Percentiles rank a stretch among this genome's conserved stretches.
phyloP scores from a whole-genome alignment of 306 rosid genomes.

The Geum urbanum region DNA sequence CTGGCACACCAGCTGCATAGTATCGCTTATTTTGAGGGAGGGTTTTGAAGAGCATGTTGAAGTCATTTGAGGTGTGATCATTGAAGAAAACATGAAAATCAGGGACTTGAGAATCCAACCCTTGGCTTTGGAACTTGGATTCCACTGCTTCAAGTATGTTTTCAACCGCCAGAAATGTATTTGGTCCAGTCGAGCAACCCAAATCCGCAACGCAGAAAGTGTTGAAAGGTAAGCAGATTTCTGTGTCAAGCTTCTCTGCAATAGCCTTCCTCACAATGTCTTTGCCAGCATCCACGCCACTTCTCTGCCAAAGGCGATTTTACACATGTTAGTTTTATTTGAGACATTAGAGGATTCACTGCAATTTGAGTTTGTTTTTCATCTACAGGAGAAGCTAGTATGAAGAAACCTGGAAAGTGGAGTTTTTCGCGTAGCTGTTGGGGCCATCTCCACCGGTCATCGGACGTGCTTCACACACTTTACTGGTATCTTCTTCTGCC shows the following conservation, averaged over 20 bases:
- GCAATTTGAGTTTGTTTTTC: not conserved
- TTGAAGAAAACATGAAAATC: constrained; percentile 37
- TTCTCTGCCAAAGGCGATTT: constrained; percentile 4
- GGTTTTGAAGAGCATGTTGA: constrained; percentile 33
- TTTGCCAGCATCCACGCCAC: not conserved
- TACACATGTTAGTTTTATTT: not conserved
- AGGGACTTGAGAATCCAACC: not conserved
- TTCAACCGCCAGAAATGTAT: constrained; percentile 32
- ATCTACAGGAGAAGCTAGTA: no score
- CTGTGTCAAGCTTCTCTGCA: constrained; percentile 21
- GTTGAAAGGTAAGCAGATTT: constrained; percentile 2
- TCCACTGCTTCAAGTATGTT: constrained; percentile 29
- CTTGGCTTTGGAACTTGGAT: not conserved
- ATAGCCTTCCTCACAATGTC: constrained; percentile 19
- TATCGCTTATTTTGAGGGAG: constrained; percentile 23
- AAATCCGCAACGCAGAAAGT: constrained; percentile 34
- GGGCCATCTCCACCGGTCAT: constrained; percentile 1
- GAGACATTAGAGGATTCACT: no score
- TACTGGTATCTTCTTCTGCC: not conserved
- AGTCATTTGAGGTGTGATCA: constrained; percentile 38
- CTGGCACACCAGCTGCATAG: constrained; percentile 31
- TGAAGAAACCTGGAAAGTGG: constrained; percentile 6
- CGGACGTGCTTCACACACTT: not conserved
- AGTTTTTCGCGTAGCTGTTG: constrained; percentile 11
- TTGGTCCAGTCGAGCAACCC: constrained; percentile 43